phyloP scores from a whole-genome alignment of 2,329 filamentous ascomycete genomes.

The Samsoniella hepiali region DNA sequence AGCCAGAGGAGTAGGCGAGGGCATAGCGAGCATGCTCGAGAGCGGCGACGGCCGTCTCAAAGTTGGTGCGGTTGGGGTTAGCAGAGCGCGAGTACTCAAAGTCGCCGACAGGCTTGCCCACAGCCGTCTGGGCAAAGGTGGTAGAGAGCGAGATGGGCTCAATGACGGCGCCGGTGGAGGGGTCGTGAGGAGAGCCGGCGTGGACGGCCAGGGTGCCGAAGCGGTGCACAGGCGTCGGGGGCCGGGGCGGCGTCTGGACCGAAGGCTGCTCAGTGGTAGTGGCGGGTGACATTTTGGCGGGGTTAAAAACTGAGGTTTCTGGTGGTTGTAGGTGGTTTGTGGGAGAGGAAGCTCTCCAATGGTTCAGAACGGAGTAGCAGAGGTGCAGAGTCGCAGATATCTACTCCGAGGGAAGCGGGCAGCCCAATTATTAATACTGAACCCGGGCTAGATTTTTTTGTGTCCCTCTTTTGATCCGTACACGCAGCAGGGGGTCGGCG shows the following conservation, averaged over 20 bases:
- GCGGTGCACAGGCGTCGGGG: slow-evolving; percentile 67
- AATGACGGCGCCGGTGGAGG: slow-evolving; percentile 90
- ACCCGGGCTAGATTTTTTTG: slow-evolving; percentile 12
- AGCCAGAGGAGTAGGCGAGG: slow-evolving; percentile 90
- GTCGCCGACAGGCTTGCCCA: slow-evolving; percentile 79
- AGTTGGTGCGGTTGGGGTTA: slow-evolving; percentile 94
- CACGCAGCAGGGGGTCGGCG: slow-evolving; percentile 9
- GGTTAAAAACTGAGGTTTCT: background rate
- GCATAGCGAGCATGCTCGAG: slow-evolving; percentile 91
- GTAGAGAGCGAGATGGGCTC: slow-evolving; percentile 94
- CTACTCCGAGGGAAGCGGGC: slow-evolving; percentile 9
- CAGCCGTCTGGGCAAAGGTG: slow-evolving; percentile 87
- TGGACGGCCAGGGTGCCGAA: slow-evolving; percentile 96
- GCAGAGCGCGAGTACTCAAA: slow-evolving; percentile 94
- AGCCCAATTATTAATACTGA: slow-evolving; percentile 14
- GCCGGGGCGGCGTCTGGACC: slow-evolving; percentile 70
- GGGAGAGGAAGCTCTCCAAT: background rate
- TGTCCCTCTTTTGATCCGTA: slow-evolving; percentile 11
- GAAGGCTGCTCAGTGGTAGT: slow-evolving; percentile 40
- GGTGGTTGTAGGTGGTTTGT: background rate
- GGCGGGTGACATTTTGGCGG: slow-evolving; percentile 29
- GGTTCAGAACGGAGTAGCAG: slow-evolving; percentile 4
- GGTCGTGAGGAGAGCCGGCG: slow-evolving; percentile 86
- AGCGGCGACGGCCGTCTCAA: slow-evolving; percentile 85
- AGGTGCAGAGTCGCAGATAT: background rate